Base-by-base conservation (phyloP, 2,329 filamentous ascomycete species). In the Aspergillus pseudoviridinutans region DNA sequence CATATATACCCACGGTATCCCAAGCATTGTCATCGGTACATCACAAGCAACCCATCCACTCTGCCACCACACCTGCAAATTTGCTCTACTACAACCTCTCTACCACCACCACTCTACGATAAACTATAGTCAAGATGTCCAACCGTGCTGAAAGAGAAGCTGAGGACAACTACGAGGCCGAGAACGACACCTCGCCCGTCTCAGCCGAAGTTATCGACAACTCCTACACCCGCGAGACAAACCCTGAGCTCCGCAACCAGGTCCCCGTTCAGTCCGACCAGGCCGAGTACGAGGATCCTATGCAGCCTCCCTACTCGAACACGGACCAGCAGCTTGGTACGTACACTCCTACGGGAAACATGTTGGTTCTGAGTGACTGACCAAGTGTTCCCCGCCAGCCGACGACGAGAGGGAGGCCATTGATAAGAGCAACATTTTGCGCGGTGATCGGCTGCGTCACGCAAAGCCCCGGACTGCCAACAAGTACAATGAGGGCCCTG, bases 241-340 rank as follows among this genome's bases (percentile, higher is more conserved):
- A 58, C 3, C 17, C 49, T 4, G 38, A 58, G 12, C 22, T 66
- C 25, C 58, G 46, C 24, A 51, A 60, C 20, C 38, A 60, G 20
- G 53, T 69, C 6, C 68, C 68, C 9, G 61, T 72, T 2, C 63
- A 68, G 50, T 29, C 25, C 1, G 69, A 72, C 25, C 58, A 71
- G 5, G 58, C 56, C 7, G 44, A 53, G 2, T 60, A 58, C 25
- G 68, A 72, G 2, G 65, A 70, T 55, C 68, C 67, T 4, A 63
- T 72, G 54, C 65, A 72, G 56, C 64, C 68, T 5, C 64, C 66
- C 3, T 68, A 65, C 46, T 67, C 66, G 1, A 68, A 70, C 49
- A 61, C 60, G 14, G 61, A 69, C 28, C 46, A 67, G 49, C 66
- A 70, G 54, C 56, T 72, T 20, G 68, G 71, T 73, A 69, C 28